Evolutionary conservation across 2,329 filamentous ascomycete species (phyloP).

Genomic region (Xylariaceae sp.): DNA sequence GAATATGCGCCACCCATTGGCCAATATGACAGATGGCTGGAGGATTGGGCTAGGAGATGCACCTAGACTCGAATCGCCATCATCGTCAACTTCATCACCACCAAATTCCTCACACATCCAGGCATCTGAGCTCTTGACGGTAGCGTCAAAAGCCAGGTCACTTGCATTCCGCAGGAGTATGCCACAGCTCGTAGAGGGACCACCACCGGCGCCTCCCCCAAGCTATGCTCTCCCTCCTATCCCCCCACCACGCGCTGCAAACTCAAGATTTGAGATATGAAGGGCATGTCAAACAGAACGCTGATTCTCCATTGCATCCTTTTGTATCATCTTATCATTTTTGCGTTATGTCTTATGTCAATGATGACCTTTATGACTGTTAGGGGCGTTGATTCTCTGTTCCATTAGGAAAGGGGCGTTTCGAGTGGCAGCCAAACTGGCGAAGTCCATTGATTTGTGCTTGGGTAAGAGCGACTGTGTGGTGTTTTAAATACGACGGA

Average conservation of each 20-base stretch:
- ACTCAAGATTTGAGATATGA: constrained; percentile 12
- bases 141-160: constrained; percentile 14
- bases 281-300: no score
- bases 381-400: no score
- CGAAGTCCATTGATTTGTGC: no score
- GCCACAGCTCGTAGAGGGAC: constrained; percentile 47
- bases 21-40: constrained; percentile 12
- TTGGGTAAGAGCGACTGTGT: no score
- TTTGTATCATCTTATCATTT: background rate
- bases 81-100: constrained; percentile 23
- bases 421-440: no score
- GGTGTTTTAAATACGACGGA: no score
- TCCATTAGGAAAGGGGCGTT: no score
- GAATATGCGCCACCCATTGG: constrained; percentile 11
- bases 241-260: constrained; percentile 28
- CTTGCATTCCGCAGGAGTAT: constrained; percentile 44
- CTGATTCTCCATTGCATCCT: background rate
- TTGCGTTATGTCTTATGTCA: background rate
- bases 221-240: constrained; percentile 53
- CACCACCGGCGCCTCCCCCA: constrained; percentile 52
- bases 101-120: constrained; percentile 10
- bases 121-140: constrained; percentile 9
- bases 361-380: no score
- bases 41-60: constrained; percentile 11
- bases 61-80: constrained; percentile 15